Percentiles rank a stretch among this genome's conserved stretches.
Conservation (phyloP, 2,329 filamentous ascomycete species). For the Trichophyton simii region DNA sequence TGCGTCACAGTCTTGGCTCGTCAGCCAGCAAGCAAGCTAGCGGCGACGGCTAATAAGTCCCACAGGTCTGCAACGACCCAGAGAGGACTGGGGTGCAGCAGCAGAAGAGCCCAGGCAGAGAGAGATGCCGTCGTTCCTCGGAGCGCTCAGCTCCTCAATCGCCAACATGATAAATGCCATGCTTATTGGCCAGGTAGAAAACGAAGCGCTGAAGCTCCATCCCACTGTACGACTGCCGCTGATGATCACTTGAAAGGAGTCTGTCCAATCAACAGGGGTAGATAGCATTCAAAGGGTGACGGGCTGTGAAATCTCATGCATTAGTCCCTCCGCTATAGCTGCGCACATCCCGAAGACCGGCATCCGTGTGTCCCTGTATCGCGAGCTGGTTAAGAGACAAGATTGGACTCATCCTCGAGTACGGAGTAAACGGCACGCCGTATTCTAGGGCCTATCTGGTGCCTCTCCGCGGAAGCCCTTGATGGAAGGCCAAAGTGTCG, state of each 20-base stretch:
- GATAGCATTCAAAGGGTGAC: neutral
- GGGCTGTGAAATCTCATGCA: slow-evolving; percentile 3
- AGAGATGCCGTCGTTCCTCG: neutral
- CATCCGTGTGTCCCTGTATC: neutral
- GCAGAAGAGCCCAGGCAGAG: neutral
- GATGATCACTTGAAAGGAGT: neutral
- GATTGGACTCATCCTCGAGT: neutral
- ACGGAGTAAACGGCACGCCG: neutral
- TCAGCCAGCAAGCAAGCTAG: neutral
- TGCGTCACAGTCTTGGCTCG: neutral
- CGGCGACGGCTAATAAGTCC: neutral
- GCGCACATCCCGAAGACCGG: neutral
- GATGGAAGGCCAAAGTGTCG: too few relatives aligned
- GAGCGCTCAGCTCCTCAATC: neutral
- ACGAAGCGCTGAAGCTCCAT: neutral
- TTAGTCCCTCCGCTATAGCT: slow-evolving; percentile 1
- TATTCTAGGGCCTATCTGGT: too few relatives aligned
- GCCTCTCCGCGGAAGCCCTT: neutral
- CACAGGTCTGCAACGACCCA: neutral
- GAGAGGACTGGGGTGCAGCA: neutral
- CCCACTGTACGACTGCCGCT: neutral
- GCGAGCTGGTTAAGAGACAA: neutral
- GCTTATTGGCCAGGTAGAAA: neutral
- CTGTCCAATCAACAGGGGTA: neutral
- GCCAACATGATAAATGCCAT: neutral